A percentile compares a stretch with the other conserved stretches of the same genome.
phyloP scores from a whole-genome alignment of 352 stramenopile species.

The Poterioochromonas sp. region DNA sequence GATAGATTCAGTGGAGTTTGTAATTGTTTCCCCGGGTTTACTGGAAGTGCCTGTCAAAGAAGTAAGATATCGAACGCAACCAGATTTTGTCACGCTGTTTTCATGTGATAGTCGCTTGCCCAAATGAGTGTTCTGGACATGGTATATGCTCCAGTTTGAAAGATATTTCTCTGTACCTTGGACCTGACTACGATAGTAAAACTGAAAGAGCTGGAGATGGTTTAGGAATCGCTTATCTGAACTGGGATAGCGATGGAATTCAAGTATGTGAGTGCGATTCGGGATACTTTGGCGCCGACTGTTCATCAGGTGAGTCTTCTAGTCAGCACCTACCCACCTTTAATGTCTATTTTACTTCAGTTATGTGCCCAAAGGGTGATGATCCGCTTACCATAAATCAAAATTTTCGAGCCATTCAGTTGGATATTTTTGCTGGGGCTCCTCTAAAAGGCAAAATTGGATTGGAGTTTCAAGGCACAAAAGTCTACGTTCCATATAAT shows the following conservation, averaged over 20 bases:
- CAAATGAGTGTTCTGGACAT: conserved; percentile 67
- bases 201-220: conserved; percentile 49
- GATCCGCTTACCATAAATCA: conserved; percentile 65
- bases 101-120: conserved; percentile 39
- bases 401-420: conserved; percentile 54
- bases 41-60: conserved; percentile 63
- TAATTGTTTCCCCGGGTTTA: conserved; percentile 66
- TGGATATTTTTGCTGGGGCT: conserved; percentile 45
- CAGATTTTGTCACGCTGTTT: neutral
- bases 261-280: conserved; percentile 65
- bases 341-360: conserved; percentile 37
- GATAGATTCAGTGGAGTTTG: conserved; percentile 61
- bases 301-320: conserved; percentile 53
- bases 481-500: neutral
- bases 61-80: conserved; percentile 39
- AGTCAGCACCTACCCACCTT: too few species aligned
- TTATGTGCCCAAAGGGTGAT: conserved; percentile 72
- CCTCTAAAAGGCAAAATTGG: conserved; percentile 40
- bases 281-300: conserved; percentile 67
- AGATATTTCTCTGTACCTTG: conserved; percentile 50
- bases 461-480: conserved; percentile 42
- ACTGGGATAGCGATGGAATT: conserved; percentile 70
- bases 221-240: conserved; percentile 56
- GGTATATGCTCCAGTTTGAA: conserved; percentile 63
- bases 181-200: conserved; percentile 29